Evolutionary conservation across 495 filamentous ascomycete species (phyloP).

Genomic region (Penicillium chermesinum): DNA sequence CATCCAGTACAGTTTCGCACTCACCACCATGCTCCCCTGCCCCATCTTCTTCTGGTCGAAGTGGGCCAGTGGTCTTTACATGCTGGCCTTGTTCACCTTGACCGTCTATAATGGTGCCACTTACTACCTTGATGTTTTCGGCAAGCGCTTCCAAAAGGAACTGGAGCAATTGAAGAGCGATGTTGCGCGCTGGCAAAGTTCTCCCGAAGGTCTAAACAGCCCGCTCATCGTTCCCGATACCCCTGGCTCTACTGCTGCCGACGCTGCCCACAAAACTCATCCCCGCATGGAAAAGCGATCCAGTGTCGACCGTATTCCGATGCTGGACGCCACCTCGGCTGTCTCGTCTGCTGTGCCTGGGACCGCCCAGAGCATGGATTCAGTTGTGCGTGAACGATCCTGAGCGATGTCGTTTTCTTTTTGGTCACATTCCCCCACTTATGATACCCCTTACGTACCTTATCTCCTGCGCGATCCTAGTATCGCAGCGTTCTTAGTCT

Average conservation of each 20-base stretch:
- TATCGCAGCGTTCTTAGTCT: no score
- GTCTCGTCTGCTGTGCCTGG: constrained; percentile 24
- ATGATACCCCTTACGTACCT: constrained; percentile 16
- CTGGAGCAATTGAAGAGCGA: constrained; percentile 85
- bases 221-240: constrained; percentile 27
- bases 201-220: constrained; percentile 34
- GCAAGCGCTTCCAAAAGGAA: constrained; percentile 94
- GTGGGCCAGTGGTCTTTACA: constrained; percentile 70
- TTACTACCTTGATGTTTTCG: constrained; percentile 96
- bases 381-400: constrained; percentile 23
- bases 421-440: constrained; percentile 5
- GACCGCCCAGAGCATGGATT: constrained; percentile 2
- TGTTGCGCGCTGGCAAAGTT: constrained; percentile 80
- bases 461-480: constrained; percentile 1
- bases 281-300: constrained; percentile 24
- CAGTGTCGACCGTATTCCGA: constrained; percentile 39
- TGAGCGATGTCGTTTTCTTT: constrained; percentile 4
- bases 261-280: constrained; percentile 4
- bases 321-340: constrained; percentile 30
- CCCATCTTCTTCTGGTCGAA: constrained; percentile 92
- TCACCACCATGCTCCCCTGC: constrained; percentile 89
- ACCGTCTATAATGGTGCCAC: constrained; percentile 93
- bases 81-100: constrained; percentile 78
- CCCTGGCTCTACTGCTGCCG: constrained; percentile 13
- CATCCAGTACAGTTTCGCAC: constrained; percentile 87